These are phyloP conservation scores for Penicillium egyptiacum DNA, from an alignment of 495 filamentous ascomycete species.

Conservation along the genomic window DNA sequence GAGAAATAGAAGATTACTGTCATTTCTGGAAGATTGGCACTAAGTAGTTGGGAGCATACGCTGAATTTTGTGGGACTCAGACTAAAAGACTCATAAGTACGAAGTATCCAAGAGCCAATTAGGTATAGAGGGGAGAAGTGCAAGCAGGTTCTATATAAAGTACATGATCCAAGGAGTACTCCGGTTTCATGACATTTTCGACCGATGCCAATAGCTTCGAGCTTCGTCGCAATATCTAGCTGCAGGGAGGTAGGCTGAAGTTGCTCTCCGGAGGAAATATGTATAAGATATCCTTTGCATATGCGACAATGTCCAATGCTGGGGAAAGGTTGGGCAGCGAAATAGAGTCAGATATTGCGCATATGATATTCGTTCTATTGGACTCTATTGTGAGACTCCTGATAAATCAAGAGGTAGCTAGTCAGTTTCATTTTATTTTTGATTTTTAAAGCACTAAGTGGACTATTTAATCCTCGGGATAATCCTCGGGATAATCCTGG, in stretches of 20 bases:
- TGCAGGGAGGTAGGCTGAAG: too few species aligned
- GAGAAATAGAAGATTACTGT: not conserved
- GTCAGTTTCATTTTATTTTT: not conserved
- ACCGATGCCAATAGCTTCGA: too few species aligned
- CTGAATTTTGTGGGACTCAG: not conserved
- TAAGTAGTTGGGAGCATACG: not conserved
- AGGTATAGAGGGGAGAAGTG: too few species aligned
- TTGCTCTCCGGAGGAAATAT: too few species aligned
- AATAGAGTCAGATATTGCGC: not conserved
- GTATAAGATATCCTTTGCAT: not conserved
- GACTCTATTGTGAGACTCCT: not conserved
- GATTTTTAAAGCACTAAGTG: not conserved
- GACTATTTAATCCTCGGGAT: not conserved
- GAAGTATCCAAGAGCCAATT: too few species aligned
- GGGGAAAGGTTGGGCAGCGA: not conserved
- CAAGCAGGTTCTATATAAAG: too few species aligned
- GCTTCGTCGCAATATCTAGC: too few species aligned
- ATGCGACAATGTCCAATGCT: not conserved
- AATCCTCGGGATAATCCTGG: not conserved
- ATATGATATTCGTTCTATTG: not conserved
- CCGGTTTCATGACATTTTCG: too few species aligned
- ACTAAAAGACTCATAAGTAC: not conserved
- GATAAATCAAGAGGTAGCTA: not conserved
- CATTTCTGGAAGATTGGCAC: not conserved
- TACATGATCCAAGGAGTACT: too few species aligned